Conservation (phyloP, 768 basidiomycete genomes). For the Piloderma croceum region DNA sequence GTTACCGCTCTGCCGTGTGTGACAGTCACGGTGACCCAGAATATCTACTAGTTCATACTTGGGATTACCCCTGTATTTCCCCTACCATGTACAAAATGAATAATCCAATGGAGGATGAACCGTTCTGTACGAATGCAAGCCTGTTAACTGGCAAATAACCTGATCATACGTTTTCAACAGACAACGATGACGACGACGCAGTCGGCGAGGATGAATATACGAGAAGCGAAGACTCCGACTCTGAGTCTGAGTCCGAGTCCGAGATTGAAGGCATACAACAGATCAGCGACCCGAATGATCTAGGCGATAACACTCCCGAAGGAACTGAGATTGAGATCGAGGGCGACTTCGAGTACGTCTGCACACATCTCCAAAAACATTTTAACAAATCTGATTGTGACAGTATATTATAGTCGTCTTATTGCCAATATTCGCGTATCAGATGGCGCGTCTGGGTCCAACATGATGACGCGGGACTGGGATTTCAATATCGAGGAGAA, state of each 20-base stretch:
- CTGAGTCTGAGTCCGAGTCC: conserved; percentile 21
- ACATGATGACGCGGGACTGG: conserved; percentile 62
- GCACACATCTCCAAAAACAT: neutral
- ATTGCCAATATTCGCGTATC: conserved; percentile 58
- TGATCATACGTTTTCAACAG: no score
- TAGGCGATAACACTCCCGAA: conserved; percentile 14
- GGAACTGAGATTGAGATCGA: conserved; percentile 36
- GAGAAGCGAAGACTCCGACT: conserved; percentile 6
- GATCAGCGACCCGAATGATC: no score
- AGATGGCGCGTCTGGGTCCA: conserved; percentile 38
- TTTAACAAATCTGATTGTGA: conserved; percentile 4
- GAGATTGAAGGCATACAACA: conserved; percentile 38
- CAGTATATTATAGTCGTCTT: conserved; percentile 51
- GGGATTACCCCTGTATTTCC: no score
- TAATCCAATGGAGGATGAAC: no score
- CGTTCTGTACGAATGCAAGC: no score
- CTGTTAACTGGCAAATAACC: no score
- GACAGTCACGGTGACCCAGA: no score
- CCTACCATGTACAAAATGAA: no score
- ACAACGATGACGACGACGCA: conserved; percentile 9
- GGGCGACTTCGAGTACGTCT: conserved; percentile 52
- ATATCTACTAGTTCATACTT: no score
- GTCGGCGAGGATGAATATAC: neutral
- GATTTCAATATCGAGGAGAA: conserved; percentile 65
- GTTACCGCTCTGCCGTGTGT: no score